These are phyloP conservation scores for Lolium multiflorum DNA, from an alignment of 176 grass and related monocot species.

Conservation along the genomic window DNA sequence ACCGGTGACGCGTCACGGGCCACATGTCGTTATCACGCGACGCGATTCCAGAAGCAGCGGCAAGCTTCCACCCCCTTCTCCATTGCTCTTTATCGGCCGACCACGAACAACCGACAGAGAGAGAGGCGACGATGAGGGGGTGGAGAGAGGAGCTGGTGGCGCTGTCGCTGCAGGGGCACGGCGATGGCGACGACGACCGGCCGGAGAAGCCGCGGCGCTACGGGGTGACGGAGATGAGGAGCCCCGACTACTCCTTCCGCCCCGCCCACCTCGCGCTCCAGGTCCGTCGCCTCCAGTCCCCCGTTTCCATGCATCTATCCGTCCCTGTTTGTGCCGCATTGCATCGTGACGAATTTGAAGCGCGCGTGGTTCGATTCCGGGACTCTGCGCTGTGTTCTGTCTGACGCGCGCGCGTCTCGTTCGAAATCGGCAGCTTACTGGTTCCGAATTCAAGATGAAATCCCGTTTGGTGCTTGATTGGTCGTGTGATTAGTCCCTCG, in stretches of 20 bases:
- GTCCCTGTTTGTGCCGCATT: neutral
- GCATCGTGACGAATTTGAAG: neutral
- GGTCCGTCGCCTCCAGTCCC: too few relatives aligned
- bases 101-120: neutral
- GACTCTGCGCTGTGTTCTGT: neutral
- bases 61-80: constrained; percentile 49
- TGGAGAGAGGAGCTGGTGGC: constrained; percentile 46
- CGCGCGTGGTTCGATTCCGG: neutral
- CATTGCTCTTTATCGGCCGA: constrained; percentile 16
- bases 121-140: constrained; percentile 21
- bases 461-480: neutral
- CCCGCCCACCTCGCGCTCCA: constrained; percentile 62
- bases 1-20: neutral
- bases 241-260: constrained; percentile 73
- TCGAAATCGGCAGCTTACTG: neutral
- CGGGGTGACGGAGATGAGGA: constrained; percentile 94
- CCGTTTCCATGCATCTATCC: neutral
- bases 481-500: neutral
- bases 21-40: constrained; percentile 15
- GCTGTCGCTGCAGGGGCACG: constrained; percentile 50
- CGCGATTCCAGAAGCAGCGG: constrained; percentile 54
- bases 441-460: neutral
- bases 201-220: constrained; percentile 92
- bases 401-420: neutral
- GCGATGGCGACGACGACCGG: constrained; percentile 72